Conservation (phyloP, 306 rosid genomes). For the Crotalaria pallida region DNA sequence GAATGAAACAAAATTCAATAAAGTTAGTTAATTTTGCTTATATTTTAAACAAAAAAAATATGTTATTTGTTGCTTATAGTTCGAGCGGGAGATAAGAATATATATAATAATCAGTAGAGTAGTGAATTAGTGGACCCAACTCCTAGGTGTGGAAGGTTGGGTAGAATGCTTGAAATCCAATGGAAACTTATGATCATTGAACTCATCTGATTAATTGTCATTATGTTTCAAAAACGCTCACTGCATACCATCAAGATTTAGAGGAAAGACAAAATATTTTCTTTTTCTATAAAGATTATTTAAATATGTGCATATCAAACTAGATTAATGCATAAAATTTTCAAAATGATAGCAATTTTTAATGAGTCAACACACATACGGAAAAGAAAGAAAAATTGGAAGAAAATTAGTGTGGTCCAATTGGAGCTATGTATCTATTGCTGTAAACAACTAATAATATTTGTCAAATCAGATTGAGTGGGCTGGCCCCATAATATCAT, state of each 20-base stretch:
- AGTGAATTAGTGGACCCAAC: conserved; percentile 19
- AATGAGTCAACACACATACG: not conserved
- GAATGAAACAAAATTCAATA: no score
- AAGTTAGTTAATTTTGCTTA: no score
- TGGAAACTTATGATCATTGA: conserved; percentile 28
- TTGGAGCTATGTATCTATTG: conserved; percentile 19
- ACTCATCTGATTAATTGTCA: conserved; percentile 30
- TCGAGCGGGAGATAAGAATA: no score
- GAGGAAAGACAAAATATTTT: not conserved
- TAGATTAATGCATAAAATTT: not conserved
- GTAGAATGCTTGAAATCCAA: conserved; percentile 25
- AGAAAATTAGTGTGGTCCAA: conserved; percentile 25
- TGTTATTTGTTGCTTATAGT: no score
- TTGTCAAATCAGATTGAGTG: conserved; percentile 28
- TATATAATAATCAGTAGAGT: no score
- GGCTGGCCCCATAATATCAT: conserved; percentile 39
- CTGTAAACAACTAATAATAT: conserved; percentile 26
- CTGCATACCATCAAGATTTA: conserved; percentile 25
- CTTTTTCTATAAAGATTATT: no score
- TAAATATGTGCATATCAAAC: not conserved
- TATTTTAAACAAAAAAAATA: no score
- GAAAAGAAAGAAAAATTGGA: not conserved
- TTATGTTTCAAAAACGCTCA: conserved; percentile 21
- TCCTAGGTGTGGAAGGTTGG: conserved; percentile 12
- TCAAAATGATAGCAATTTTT: not conserved